Conservation (phyloP, 169 alveolate species). For the Plasmodium coatneyi region DNA sequence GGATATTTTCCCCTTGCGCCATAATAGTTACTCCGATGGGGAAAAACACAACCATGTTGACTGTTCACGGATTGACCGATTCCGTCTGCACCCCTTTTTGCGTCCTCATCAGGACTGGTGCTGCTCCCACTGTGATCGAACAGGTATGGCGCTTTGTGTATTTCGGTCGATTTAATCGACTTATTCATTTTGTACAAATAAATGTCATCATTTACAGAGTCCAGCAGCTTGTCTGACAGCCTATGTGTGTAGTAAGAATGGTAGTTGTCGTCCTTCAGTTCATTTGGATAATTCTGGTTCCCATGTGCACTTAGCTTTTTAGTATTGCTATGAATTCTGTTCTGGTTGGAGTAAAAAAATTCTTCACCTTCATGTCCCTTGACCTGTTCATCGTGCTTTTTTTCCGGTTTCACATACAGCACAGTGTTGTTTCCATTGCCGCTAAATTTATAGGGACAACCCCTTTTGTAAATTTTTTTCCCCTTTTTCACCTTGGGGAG, state of each 20-base stretch:
- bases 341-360: slow-evolving; percentile 21
- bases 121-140: neutral
- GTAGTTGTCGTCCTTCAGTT: neutral
- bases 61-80: neutral
- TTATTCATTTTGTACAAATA: slow-evolving; percentile 51
- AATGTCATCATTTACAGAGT: slow-evolving; percentile 31
- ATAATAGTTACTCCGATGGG: neutral
- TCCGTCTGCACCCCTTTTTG: neutral
- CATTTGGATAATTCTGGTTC: neutral
- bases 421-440: neutral
- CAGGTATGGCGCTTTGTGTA: slow-evolving; percentile 20
- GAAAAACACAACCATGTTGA: neutral
- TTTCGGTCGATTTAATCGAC: neutral
- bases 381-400: slow-evolving; percentile 15
- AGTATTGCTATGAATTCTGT: slow-evolving; percentile 13
- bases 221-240: slow-evolving; percentile 22
- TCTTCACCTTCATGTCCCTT: slow-evolving; percentile 34
- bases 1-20: neutral
- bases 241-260: slow-evolving; percentile 31
- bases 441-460: neutral
- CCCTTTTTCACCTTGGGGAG: slow-evolving; percentile 37
- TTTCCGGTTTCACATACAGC: neutral
- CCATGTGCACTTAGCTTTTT: neutral
- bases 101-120: neutral
- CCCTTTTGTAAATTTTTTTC: slow-evolving; percentile 28